Evolutionary conservation across 257 asterid species (phyloP), one percentile per base, ranked within the genome.

Genomic region (Solanum pimpinellifolium): DNA sequence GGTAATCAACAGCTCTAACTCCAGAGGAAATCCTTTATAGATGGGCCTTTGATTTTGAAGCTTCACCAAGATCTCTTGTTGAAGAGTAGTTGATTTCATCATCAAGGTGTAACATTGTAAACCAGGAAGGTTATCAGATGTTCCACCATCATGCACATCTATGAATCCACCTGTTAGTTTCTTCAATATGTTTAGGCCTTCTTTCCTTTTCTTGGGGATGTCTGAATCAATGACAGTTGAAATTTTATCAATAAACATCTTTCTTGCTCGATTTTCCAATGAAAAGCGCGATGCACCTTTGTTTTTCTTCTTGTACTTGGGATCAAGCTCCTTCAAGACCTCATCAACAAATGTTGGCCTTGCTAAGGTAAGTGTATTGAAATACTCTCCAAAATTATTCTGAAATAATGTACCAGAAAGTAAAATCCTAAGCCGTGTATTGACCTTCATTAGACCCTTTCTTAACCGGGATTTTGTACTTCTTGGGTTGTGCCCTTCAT

Each of bases 401-500:
- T 97, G 99, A 88, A 97, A 97, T 85, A 97, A 44, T 0, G 99
- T 97, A 14, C 99, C 99, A 1, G 99, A 97, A 27, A 97, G 98
- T 84, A 97, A 73, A 49, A 97, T 96, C 33, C 99, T 87, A 31
- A 97, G 97, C 87, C 95, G 92, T 4, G 99, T 96, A 83, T 96
- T 87, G 23, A 97, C 99, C 87, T 92, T 97, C 99, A 97, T 97
- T 91, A 97, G 65, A 33, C 91, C 99, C 76, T 97, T 97, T 35
- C 99, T 87, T 10, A 97, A 94, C 88, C 99, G 93, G 4, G 99
- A 97, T 86, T 97, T 97, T 0, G 99, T 97, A 86, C 99, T 97
- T 92, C 99, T 93, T 0, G 99, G 99, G 87, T 97, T 97, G 88
- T 97, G 99, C 86, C 99, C 99, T 90, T 97, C 99, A 44, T 97